Evolutionary conservation across 352 stramenopile genomes (phyloP), one percentile per base, ranked within the genome.

Genomic region (Pythium rishiriense): DNA sequence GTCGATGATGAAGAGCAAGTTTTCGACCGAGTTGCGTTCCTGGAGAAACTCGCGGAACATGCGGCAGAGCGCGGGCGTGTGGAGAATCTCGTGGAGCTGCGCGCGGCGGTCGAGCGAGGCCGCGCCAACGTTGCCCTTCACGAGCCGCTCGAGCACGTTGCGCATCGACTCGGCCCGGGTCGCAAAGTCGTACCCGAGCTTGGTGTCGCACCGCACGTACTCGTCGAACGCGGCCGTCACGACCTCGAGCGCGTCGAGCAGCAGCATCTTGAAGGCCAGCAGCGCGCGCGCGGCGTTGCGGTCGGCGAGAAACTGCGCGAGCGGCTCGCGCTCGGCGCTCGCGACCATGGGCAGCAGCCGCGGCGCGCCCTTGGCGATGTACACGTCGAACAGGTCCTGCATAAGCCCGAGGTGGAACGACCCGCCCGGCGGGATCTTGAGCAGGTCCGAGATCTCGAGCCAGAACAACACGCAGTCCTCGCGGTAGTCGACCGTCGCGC

Each of bases 381-480:
- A 89, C 4, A 81, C 72, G 28, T 87, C 78, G 42, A 78, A 89
- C 3, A 89, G 52, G 37, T 87, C 80, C 10, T 79, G 62, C 78
- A 89, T 85, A 25, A 89, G 62, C 2, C 78, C 76, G 17, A 85
- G 66, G 50, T 86, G 78, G 50, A 89, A 89, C 42, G 72, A 74
- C 0, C 78, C 79, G 0, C 73, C 66, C 6, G 55, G 74, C 6
- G 78, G 80, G 21, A 89, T 87, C 64, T 87, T 89, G 28, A 89
- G 72, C 39, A 89, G 47, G 28, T 87, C 80, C 28, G 64, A 84
- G 41, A 89, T 86, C 50, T 89, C 80, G 17, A 89, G 68, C 80
- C 80, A 89, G 42, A 87, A 89, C n/a, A 89, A 48, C 10, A 81
- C 80, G 33, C 80, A 89, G 58, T 89, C 70, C 49, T 86, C 72